Base-by-base conservation (phyloP, 2,329 filamentous ascomycete species). In the Metarhizium brunneum region DNA sequence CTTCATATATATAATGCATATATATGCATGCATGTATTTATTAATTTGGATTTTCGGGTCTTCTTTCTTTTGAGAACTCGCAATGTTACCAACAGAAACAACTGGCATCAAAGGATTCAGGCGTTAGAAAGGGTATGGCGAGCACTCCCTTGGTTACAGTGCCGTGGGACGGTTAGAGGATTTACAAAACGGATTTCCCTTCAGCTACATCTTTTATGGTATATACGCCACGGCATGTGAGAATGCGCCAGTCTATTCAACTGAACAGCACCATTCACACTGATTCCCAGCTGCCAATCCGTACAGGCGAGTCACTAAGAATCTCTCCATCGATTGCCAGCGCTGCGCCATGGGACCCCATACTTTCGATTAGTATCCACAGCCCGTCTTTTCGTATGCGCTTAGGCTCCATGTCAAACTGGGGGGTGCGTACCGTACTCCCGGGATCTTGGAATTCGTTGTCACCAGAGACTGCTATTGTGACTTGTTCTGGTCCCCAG, bases 321-420 rank as follows among this genome's bases (percentile, higher is more conserved):
- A 82, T 62, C 60, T 79, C 83, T 2, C 81, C 73, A 47, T 74
- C 71, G 7, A 88, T 79, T 56, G 74, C 69, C 29, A 72, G 68
- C 2, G 65, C 60, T 3, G 62, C 63, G 29, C 66, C 63, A 29
- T 66, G 76, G 11, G 79, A 80, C n/a, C 84, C 87, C 64, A 92
- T 80, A 60, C 87, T 80, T 70, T 96, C 91, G 47, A 96, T 74
- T 6, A 96, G 86, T 54, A 96, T 75, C 87, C 88, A 95, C 56
- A 91, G 68, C 18, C 85, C 85, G 20, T 80, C 79, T 10, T 71
- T 71, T 35, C 71, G 71, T 56, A 76, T 73, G 60, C 80, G 70
- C n/a, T 74, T 77, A 0, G 89, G 87, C 48, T 84, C 83, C 47
- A 96, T 71, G 70, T 95, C 86, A 53, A 95, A 79, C 60, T 92